Conservation (phyloP, 2,329 filamentous ascomycete genomes). For the Hypoxylon sp. region DNA sequence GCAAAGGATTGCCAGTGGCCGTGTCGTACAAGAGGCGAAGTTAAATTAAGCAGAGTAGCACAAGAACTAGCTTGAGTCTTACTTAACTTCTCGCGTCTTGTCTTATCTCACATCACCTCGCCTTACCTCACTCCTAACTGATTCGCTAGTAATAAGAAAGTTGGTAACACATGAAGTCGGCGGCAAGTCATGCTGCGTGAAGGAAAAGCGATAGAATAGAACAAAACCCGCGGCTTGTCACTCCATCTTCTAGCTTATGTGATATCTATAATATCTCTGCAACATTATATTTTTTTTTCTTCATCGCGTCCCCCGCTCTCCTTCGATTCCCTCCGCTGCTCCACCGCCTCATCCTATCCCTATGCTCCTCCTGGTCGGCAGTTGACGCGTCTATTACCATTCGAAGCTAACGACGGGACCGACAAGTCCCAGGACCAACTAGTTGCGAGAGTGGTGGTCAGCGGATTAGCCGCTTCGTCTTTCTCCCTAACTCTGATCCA, state of each 20-base stretch:
- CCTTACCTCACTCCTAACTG: conserved; percentile 4
- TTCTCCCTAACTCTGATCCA: neutral
- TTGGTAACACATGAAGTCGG: neutral
- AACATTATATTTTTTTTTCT: conserved; percentile 2
- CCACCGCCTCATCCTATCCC: neutral
- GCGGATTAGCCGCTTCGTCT: neutral
- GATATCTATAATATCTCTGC: conserved; percentile 6
- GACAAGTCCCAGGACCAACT: neutral
- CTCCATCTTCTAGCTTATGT: conserved; percentile 1
- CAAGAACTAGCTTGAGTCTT: conserved; percentile 2
- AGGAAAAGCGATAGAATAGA: neutral
- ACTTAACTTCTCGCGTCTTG: conserved; percentile 6
- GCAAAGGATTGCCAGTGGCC: neutral
- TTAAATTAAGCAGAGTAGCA: conserved; percentile 5
- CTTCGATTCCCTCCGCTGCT: neutral
- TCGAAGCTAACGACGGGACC: conserved; percentile 3
- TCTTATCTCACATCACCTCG: conserved; percentile 18
- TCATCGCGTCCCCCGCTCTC: neutral
- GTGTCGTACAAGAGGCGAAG: conserved; percentile 12
- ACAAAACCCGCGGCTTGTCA: neutral
- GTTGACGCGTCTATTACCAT: conserved; percentile 11
- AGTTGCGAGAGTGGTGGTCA: conserved; percentile 3
- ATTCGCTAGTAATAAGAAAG: conserved; percentile 1
- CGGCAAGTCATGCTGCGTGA: neutral
- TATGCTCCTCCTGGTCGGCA: conserved; percentile 1